Percentiles rank a stretch among this genome's conserved stretches.
These are phyloP conservation scores for Schoenoplectus triqueter DNA, from an alignment of 202 grass and related monocot genomes.

Conservation along the genomic window DNA sequence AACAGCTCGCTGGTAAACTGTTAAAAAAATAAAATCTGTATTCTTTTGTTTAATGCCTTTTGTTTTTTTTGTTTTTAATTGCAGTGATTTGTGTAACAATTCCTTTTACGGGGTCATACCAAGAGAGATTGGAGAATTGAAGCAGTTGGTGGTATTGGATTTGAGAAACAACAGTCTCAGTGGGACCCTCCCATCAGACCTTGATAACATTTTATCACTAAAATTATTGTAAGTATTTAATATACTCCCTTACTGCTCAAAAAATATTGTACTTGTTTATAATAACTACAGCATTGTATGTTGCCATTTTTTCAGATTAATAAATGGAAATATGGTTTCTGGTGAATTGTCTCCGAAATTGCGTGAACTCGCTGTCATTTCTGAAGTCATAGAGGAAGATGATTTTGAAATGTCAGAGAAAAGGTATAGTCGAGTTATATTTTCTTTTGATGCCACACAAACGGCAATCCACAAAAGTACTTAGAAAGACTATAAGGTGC, in stretches of 20 bases:
- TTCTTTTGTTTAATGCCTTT: constrained; percentile 1
- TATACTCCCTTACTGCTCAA: neutral
- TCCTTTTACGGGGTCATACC: constrained; percentile 50
- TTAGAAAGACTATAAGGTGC: neutral
- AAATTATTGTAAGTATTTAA: constrained; percentile 46
- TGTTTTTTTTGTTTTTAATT: constrained; percentile 11
- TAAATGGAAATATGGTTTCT: constrained; percentile 46
- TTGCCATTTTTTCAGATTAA: constrained; percentile 42
- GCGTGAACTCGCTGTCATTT: constrained; percentile 38
- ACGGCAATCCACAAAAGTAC: neutral
- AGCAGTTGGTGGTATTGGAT: constrained; percentile 52
- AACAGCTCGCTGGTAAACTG: constrained; percentile 9
- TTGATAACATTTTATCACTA: constrained; percentile 35
- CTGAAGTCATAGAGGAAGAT: constrained; percentile 40
- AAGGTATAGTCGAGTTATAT: constrained; percentile 3
- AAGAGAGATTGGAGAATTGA: constrained; percentile 43
- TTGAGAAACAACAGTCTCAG: constrained; percentile 54
- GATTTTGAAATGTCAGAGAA: constrained; percentile 38
- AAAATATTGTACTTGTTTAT: constrained; percentile 19
- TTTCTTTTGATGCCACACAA: neutral
- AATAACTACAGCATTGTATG: neutral
- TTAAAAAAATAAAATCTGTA: constrained; percentile 29
- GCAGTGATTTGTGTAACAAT: constrained; percentile 50
- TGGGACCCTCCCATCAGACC: constrained; percentile 42
- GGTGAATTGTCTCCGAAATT: constrained; percentile 32